Evolutionary conservation across 2,329 filamentous ascomycete genomes (phyloP).

Genomic region (Penicillium frequentans): DNA sequence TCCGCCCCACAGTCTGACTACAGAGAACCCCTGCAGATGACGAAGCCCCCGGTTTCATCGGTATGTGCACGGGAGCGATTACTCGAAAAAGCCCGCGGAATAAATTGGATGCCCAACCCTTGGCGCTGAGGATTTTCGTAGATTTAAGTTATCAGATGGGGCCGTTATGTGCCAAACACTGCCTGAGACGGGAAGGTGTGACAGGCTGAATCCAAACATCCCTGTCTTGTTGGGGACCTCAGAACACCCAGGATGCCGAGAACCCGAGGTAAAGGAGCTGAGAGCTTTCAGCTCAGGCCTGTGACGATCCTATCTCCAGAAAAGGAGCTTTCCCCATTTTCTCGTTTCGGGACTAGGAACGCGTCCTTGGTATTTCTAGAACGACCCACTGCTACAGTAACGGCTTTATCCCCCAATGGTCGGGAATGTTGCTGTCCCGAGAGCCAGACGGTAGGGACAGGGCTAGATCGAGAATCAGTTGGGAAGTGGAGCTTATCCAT

Average conservation of each 20-base stretch:
- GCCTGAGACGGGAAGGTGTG: constrained; percentile 1
- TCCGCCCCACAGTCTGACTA: not conserved
- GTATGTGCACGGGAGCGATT: not conserved
- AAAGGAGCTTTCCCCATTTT: not conserved
- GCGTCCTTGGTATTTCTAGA: constrained; percentile 5
- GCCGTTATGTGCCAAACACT: not conserved
- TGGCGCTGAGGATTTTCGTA: not conserved
- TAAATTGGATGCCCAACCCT: not conserved
- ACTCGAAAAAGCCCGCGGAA: not conserved
- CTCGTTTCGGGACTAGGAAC: not conserved
- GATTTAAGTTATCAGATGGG: constrained; percentile 19
- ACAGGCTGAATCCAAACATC: constrained; percentile 1
- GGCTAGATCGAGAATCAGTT: constrained; percentile 4
- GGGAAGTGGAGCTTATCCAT: constrained; percentile 11
- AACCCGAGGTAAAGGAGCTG: not conserved
- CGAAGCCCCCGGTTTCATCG: not conserved
- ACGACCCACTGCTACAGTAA: constrained; percentile 5
- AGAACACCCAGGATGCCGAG: not conserved
- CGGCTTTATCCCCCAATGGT: not conserved
- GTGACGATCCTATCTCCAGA: not conserved
- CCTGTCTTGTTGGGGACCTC: not conserved
- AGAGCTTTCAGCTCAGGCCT: not conserved
- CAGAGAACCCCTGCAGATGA: constrained; percentile 7
- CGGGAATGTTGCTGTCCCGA: constrained; percentile 1
- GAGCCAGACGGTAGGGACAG: constrained; percentile 6